These are phyloP conservation scores for Myxozyma lipomycoides DNA, from an alignment of 805 yeast genomes.

Conservation along the genomic window DNA sequence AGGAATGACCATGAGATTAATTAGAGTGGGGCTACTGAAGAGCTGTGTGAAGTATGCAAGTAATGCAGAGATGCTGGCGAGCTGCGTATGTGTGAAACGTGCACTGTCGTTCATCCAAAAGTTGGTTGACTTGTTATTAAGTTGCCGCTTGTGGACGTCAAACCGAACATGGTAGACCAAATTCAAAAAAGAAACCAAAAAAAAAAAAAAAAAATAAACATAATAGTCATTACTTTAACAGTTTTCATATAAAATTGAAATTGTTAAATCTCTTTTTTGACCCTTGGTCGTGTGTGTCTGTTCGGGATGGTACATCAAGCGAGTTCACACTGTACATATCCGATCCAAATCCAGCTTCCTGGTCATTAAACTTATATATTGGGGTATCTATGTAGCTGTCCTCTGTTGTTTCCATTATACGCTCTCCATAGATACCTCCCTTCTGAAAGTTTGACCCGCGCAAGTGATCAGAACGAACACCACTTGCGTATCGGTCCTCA, in stretches of 20 bases:
- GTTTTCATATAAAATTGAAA: background rate
- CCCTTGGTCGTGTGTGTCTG: background rate
- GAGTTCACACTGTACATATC: background rate
- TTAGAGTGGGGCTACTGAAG: too few species aligned
- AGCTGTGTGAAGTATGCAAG: too few species aligned
- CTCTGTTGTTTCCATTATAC: background rate
- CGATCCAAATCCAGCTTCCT: background rate
- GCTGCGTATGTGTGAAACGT: too few species aligned
- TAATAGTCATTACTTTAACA: background rate
- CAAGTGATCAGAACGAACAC: background rate
- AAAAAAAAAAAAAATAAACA: too few species aligned
- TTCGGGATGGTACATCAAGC: background rate
- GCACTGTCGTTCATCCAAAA: too few species aligned
- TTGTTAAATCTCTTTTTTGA: background rate
- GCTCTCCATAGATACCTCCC: background rate
- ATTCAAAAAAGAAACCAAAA: background rate
- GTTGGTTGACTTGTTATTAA: too few species aligned
- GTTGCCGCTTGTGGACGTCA: too few species aligned
- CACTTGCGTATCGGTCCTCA: slow-evolving; percentile 19
- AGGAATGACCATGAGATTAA: too few species aligned
- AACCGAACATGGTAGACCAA: too few species aligned
- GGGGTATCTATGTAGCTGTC: background rate
- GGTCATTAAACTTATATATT: background rate
- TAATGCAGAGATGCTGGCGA: too few species aligned
- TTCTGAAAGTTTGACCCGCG: background rate